Conservation (phyloP, 78 protist genomes). For the slime mould (Dictyostelium discoideum) region dicty_2.7 NC_007089.4:3288501-3289000, state of each 20-base stretch:
- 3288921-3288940: conserved; percentile 15
- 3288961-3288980: conserved; percentile 34
- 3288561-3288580: too few relatives aligned
- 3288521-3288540: neutral
- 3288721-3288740: too few relatives aligned
- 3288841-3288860: conserved; percentile 25
- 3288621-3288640: neutral
- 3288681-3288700: neutral
- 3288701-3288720: too few relatives aligned
- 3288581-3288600: too few relatives aligned
- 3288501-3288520: neutral
- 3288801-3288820: neutral
- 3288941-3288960: conserved; percentile 34
- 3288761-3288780: neutral
- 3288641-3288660: neutral
- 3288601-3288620: too few relatives aligned
- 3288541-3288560: too few relatives aligned
- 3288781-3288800: neutral
- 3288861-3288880: conserved; percentile 59
- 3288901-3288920: conserved; percentile 31
- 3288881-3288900: conserved; percentile 45
- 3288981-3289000: neutral
- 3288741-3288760: neutral
- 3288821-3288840: neutral
- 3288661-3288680: too few relatives aligned